Conservation (phyloP, 805 yeast species). For the Teunomyces funiuensis region DNA sequence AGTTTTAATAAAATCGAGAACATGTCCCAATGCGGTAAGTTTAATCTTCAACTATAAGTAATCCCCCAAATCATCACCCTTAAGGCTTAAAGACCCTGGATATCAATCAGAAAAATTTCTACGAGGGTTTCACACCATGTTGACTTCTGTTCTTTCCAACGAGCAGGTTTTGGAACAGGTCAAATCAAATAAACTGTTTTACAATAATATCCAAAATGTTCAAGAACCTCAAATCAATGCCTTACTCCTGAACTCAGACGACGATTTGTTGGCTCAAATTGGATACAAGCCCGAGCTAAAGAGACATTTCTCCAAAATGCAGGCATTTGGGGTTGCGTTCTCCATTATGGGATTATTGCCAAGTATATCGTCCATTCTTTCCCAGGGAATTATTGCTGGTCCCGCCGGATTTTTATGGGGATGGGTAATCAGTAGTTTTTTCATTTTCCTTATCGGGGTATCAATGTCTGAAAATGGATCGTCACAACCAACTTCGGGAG, state of each 20-base stretch:
- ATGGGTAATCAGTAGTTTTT: conserved; percentile 61
- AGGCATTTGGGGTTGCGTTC: conserved; percentile 71
- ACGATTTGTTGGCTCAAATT: conserved; percentile 48
- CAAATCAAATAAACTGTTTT: conserved; percentile 21
- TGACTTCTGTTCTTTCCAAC: conserved; percentile 8
- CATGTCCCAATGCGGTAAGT: not conserved
- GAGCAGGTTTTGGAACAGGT: conserved; percentile 29
- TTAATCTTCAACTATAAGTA: not conserved
- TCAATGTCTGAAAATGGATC: conserved; percentile 69
- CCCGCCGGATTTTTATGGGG: conserved; percentile 72
- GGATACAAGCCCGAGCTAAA: conserved; percentile 71
- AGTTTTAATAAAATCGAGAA: not conserved
- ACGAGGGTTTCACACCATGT: not conserved
- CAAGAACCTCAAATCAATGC: conserved; percentile 26
- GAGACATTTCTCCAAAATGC: conserved; percentile 59
- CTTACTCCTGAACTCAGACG: conserved; percentile 16
- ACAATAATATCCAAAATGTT: conserved; percentile 30
- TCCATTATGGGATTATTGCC: conserved; percentile 73
- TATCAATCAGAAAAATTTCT: not conserved
- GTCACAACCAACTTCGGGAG: conserved; percentile 75
- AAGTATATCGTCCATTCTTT: conserved; percentile 56
- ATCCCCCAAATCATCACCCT: not conserved
- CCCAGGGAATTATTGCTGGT: conserved; percentile 58
- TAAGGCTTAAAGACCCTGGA: not conserved
- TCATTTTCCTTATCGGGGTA: conserved; percentile 58